Conservation (phyloP, 2,329 filamentous ascomycete genomes). For the Ophiocordyceps camponoti-saundersi region DNA sequence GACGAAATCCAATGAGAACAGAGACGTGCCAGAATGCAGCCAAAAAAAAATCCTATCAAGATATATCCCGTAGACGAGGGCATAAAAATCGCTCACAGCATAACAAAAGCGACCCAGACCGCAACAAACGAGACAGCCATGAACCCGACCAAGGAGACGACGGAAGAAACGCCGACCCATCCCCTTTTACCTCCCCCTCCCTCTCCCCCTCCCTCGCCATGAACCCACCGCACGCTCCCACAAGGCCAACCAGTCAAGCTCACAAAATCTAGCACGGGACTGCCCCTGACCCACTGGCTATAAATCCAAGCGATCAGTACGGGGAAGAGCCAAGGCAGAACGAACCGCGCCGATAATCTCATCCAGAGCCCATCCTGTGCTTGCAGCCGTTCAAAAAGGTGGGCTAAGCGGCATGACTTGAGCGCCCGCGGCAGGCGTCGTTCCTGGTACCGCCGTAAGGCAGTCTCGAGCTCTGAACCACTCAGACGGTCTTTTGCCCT, state of each 20-base stretch:
- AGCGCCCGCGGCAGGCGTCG: not conserved
- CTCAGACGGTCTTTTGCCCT: not conserved
- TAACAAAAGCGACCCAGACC: too few relatives aligned
- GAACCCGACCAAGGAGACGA: not conserved
- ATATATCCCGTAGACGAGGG: too few relatives aligned
- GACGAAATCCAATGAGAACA: too few relatives aligned
- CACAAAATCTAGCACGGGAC: not conserved
- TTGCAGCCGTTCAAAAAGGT: not conserved
- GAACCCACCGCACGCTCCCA: not conserved
- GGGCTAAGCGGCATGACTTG: not conserved
- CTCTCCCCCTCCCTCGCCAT: not conserved
- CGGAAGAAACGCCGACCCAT: not conserved
- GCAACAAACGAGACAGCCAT: too few relatives aligned
- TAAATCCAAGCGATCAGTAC: not conserved
- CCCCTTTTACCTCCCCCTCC: not conserved
- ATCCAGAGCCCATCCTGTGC: not conserved
- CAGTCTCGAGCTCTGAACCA: not conserved
- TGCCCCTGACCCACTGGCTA: not conserved
- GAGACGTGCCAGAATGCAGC: too few relatives aligned
- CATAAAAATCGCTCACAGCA: too few relatives aligned
- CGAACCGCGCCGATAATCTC: not conserved
- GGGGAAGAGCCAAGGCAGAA: not conserved
- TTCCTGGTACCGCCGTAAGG: not conserved
- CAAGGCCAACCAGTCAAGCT: not conserved
- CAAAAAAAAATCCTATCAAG: too few relatives aligned